Conservation (phyloP, 1,284 basidiomycete genomes). For the Pholiota adiposa region DNA sequence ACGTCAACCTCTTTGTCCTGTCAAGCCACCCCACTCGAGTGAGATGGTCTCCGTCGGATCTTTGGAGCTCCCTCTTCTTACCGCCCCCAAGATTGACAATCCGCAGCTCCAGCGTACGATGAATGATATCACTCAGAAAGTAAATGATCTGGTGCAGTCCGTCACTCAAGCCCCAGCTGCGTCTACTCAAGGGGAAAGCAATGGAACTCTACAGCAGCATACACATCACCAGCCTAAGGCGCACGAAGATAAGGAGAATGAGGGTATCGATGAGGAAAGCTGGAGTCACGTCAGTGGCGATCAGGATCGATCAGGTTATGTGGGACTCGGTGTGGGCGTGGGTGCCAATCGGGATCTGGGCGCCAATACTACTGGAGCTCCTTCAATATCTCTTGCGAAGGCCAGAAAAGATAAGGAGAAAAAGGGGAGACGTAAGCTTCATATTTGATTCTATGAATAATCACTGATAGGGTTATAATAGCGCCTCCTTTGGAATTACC, state of each 20-base stretch:
- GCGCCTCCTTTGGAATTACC: slow-evolving; percentile 36
- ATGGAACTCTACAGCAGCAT: not conserved
- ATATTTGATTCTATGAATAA: not conserved
- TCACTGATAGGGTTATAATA: slow-evolving; percentile 14
- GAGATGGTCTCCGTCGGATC: slow-evolving; percentile 10
- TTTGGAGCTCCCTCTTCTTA: slow-evolving; percentile 30
- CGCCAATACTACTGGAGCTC: slow-evolving; percentile 43
- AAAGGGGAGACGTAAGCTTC: slow-evolving; percentile 56
- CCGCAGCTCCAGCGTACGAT: slow-evolving; percentile 44
- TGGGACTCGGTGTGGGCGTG: slow-evolving; percentile 18
- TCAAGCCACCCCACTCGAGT: not conserved
- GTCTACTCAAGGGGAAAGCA: slow-evolving; percentile 5
- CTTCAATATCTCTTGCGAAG: slow-evolving; percentile 33
- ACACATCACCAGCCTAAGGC: not conserved
- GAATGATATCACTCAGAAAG: slow-evolving; percentile 48
- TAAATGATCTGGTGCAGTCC: slow-evolving; percentile 41
- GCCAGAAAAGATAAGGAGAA: slow-evolving; percentile 53
- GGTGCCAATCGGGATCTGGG: slow-evolving; percentile 29
- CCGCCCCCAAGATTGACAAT: slow-evolving; percentile 45
- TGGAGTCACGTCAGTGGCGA: slow-evolving; percentile 37
- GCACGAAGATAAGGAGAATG: slow-evolving; percentile 58
- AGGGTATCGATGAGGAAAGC: slow-evolving; percentile 37
- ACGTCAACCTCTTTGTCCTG: slow-evolving; percentile 11
- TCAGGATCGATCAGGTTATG: not conserved
- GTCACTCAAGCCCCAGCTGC: slow-evolving; percentile 17